Percentiles rank a stretch among this genome's conserved stretches.
These are phyloP conservation scores for Arachnomyces sp. DNA, from an alignment of 2,329 filamentous ascomycete genomes.

Conservation along the genomic window DNA sequence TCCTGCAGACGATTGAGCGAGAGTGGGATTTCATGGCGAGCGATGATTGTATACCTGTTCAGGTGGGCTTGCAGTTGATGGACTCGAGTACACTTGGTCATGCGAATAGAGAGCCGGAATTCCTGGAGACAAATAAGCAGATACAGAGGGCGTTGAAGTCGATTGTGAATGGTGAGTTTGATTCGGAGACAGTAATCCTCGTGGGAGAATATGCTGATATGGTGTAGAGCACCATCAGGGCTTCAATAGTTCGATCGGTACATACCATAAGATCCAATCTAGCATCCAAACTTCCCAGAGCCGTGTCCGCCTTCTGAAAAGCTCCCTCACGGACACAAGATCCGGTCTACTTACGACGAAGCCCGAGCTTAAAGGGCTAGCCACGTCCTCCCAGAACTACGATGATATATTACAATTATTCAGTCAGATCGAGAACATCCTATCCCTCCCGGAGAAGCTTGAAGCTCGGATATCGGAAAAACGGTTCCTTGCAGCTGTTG, in stretches of 20 bases:
- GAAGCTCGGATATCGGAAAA: slow-evolving; percentile 96
- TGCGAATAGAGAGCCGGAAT: slow-evolving; percentile 78
- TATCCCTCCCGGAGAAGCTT: slow-evolving; percentile 80
- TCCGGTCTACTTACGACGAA: slow-evolving; percentile 74
- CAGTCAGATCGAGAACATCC: slow-evolving; percentile 76
- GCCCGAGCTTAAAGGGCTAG: slow-evolving; percentile 83
- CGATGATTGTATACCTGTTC: slow-evolving; percentile 82
- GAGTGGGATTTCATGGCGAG: slow-evolving; percentile 92
- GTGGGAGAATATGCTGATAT: slow-evolving; percentile 8
- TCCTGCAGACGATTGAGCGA: slow-evolving; percentile 72
- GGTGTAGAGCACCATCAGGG: slow-evolving; percentile 82
- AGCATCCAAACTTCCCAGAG: slow-evolving; percentile 85
- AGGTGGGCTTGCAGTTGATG: slow-evolving; percentile 88
- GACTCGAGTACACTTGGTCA: slow-evolving; percentile 89
- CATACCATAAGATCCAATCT: slow-evolving; percentile 95
- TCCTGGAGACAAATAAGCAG: slow-evolving; percentile 73
- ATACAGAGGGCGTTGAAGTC: slow-evolving; percentile 88
- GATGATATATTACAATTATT: slow-evolving; percentile 81
- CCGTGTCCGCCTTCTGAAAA: slow-evolving; percentile 71
- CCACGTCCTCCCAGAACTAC: slow-evolving; percentile 78
- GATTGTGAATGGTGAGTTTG: slow-evolving; percentile 67
- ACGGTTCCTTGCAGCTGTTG: slow-evolving; percentile 83
- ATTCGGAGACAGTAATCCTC: slow-evolving; percentile 7
- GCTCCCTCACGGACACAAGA: slow-evolving; percentile 74
- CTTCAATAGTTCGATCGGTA: slow-evolving; percentile 98